phyloP scores from a whole-genome alignment of 306 rosid species.

The Sophora flavescens region DNA sequence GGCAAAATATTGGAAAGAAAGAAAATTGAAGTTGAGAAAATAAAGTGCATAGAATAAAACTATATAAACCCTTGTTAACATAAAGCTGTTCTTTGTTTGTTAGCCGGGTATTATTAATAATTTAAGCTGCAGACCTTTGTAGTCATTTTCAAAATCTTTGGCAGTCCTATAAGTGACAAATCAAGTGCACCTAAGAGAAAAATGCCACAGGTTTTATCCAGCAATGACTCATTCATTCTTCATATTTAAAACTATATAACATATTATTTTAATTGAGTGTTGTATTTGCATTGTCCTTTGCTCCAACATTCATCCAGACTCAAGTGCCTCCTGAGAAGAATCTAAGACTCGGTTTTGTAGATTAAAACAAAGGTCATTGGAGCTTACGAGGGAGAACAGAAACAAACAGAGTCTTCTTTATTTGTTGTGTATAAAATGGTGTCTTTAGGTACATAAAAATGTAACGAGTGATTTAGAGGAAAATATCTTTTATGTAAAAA shows the following conservation, averaged over 20 bases:
- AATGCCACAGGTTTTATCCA: too few species aligned
- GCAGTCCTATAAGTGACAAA: slow-evolving; percentile 11
- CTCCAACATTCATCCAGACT: neutral
- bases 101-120: slow-evolving; percentile 38
- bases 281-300: neutral
- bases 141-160: slow-evolving; percentile 3
- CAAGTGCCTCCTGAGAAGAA: neutral
- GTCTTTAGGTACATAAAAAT: neutral
- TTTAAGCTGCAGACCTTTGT: neutral
- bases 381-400: slow-evolving; percentile 42
- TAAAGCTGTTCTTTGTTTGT: neutral
- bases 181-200: neutral
- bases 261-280: neutral
- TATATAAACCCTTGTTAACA: neutral
- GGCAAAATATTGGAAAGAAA: too few species aligned
- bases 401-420: neutral
- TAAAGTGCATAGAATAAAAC: neutral
- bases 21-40: too few species aligned
- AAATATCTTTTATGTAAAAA: slow-evolving; percentile 5
- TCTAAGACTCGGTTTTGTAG: neutral
- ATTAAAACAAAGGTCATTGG: slow-evolving; percentile 46
- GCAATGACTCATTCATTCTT: neutral
- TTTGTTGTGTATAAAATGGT: slow-evolving; percentile 35
- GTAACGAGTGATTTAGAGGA: neutral
- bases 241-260: neutral